Base-by-base conservation (phyloP, 768 basidiomycete genomes). In the Pleurotus citrinopileatus region DNA sequence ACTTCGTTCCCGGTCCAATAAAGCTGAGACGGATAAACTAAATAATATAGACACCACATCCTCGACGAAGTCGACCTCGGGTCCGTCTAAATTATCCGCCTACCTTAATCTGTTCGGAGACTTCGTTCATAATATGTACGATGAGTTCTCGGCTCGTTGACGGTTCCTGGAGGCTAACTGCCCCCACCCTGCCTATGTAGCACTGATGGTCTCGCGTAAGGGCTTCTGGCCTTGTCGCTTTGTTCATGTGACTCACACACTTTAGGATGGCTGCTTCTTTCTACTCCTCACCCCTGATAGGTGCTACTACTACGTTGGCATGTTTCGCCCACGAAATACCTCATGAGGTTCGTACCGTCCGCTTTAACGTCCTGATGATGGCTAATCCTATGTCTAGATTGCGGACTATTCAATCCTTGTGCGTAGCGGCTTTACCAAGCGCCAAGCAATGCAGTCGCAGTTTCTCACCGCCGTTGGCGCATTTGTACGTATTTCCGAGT, bases 261-360 rank as follows among this genome's bases (percentile, higher is more conserved):
- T 56, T 32, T 60, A 93, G 91, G 27, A 94, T 96, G 90, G 89
- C 92, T 13, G 93, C 94, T 50, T 93, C 91, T n/a, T 96, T 95
- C 75, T 95, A 95, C 67, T 92, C 91, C n/a, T 91, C 90, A 28
- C 94, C 94, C 2, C 74, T 94, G 55, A 91, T 96, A 57, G 94
- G 94, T 38, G 93, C 94, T 29, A 94, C 93, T 38, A 95, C 93
- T 2, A 94, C 93, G n/a, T 78, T 96, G 42, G 94, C 94, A 22
- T 95, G 93, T 65, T 96, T 95, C 64, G 91, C 91, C 2, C 92
- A 96, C 67, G 93, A 96, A 70, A 95, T 96, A 51, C 94, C 94
- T 15, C 93, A 96, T 20, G 52, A 53, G 20, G 52, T 42, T 13
- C 27, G 42, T 42, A 17, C 29, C n/a, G 32, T 2, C 23, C 27